Percentiles rank a stretch among this genome's conserved stretches.
These are phyloP conservation scores for Pulveroboletus frians DNA, from an alignment of 768 basidiomycete genomes.

Conservation along the genomic window DNA sequence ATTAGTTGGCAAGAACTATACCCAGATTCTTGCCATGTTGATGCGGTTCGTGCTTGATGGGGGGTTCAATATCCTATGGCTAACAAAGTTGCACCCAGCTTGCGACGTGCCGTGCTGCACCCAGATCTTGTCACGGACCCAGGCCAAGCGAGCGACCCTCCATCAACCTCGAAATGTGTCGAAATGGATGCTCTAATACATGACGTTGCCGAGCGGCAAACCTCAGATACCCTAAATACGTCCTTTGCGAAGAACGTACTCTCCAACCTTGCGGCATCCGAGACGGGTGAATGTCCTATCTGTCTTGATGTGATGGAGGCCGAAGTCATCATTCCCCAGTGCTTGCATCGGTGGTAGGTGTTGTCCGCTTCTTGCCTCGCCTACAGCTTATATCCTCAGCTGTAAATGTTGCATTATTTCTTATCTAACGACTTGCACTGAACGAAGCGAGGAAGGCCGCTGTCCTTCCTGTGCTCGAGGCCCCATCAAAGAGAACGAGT, in stretches of 20 bases:
- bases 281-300: slow-evolving; percentile 71
- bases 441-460: slow-evolving; percentile 60
- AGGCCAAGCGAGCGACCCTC: slow-evolving; percentile 33
- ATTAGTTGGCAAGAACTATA: slow-evolving; percentile 72
- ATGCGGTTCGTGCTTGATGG: slow-evolving; percentile 60
- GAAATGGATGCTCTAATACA: slow-evolving; percentile 59
- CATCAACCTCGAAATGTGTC: slow-evolving; percentile 35
- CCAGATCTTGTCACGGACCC: slow-evolving; percentile 71
- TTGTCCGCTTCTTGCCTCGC: not conserved
- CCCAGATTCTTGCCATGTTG: slow-evolving; percentile 88
- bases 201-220: slow-evolving; percentile 39
- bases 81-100: slow-evolving; percentile 36
- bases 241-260: slow-evolving; percentile 62
- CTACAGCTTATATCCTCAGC: slow-evolving; percentile 33
- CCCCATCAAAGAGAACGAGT: slow-evolving; percentile 58
- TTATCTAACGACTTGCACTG: slow-evolving; percentile 63
- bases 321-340: slow-evolving; percentile 65
- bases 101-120: slow-evolving; percentile 91
- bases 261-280: slow-evolving; percentile 45
- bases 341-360: slow-evolving; percentile 68
- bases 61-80: not conserved
- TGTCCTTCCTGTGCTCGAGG: slow-evolving; percentile 80
- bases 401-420: slow-evolving; percentile 89
- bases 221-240: slow-evolving; percentile 29
- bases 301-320: slow-evolving; percentile 75